A percentile compares a stretch with the other conserved stretches of the same genome.
phyloP scores from a whole-genome alignment of 257 asterid genomes.

The Fraxinus excelsior region DNA sequence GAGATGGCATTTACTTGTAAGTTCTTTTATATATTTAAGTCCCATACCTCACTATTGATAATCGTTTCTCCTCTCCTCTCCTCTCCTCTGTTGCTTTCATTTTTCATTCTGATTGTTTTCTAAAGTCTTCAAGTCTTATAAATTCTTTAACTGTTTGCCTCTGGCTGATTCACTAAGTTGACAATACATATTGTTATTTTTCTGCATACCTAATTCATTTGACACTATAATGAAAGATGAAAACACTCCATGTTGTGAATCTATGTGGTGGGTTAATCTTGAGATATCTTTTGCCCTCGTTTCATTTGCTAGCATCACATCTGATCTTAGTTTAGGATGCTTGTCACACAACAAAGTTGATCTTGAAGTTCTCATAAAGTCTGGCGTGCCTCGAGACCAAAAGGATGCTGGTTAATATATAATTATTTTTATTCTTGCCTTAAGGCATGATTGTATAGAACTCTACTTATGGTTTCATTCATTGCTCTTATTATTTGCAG shows the following conservation, averaged over 20 bases:
- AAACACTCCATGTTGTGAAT: slow-evolving; percentile 28
- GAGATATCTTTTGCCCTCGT: slow-evolving; percentile 28
- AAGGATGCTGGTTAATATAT: slow-evolving; percentile 34
- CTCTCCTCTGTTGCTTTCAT: slow-evolving; percentile 1
- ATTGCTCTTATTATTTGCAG: slow-evolving; percentile 15
- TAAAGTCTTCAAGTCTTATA: background rate
- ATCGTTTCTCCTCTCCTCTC: background rate
- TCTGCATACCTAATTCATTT: background rate
- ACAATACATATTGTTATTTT: background rate
- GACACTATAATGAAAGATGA: slow-evolving; percentile 25
- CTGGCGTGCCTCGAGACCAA: slow-evolving; percentile 38
- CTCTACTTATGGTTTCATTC: background rate
- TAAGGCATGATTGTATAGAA: background rate
- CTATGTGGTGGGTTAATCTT: slow-evolving; percentile 27
- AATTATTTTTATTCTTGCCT: background rate
- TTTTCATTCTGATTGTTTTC: too few relatives aligned
- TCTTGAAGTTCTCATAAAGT: slow-evolving; percentile 43
- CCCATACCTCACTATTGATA: background rate
- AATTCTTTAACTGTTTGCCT: background rate
- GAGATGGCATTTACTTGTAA: slow-evolving; percentile 3
- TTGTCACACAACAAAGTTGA: slow-evolving; percentile 41
- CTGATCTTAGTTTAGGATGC: slow-evolving; percentile 44
- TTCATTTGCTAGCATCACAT: slow-evolving; percentile 38
- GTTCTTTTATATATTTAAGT: background rate
- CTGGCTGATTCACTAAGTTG: background rate